Conservation (phyloP, 805 yeast species). For the Metschnikowia borealis region DNA sequence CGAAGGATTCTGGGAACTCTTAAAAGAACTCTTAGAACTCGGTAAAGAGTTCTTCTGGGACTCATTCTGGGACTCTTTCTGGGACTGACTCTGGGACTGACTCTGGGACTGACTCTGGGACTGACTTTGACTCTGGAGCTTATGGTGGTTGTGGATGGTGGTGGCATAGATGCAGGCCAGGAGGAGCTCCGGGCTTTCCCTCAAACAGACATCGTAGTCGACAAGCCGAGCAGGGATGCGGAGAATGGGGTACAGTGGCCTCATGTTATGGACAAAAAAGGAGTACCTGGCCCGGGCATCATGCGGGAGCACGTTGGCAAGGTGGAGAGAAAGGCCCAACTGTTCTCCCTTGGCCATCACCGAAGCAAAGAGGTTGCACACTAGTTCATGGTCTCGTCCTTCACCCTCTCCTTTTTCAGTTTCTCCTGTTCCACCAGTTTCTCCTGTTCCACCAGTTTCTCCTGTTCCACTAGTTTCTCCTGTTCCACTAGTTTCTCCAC, state of each 20-base stretch:
- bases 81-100: not conserved
- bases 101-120: not conserved
- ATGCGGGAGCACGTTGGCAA: slow-evolving; percentile 10
- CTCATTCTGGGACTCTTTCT: not conserved
- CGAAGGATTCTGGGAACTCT: not conserved
- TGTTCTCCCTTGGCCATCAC: not conserved
- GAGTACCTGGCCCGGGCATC: slow-evolving; percentile 33
- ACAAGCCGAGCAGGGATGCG: slow-evolving; percentile 34
- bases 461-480: not conserved
- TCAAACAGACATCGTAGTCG: slow-evolving; percentile 38
- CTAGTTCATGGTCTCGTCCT: not conserved
- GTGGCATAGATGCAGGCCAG: slow-evolving; percentile 45
- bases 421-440: not conserved
- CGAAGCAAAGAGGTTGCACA: not conserved
- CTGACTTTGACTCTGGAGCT: not conserved
- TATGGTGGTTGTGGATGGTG: slow-evolving; percentile 38
- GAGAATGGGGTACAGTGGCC: slow-evolving; percentile 47
- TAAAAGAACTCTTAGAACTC: too few relatives aligned
- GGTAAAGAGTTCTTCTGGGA: not conserved
- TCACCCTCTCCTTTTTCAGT: not conserved
- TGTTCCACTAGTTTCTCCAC: not conserved
- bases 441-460: not conserved
- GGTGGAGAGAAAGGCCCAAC: not conserved
- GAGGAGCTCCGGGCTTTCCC: slow-evolving; percentile 42
- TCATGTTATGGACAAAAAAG: slow-evolving; percentile 35